Conservation (phyloP, 148 eudicot genomes). For the Silene latifolia region DNA sequence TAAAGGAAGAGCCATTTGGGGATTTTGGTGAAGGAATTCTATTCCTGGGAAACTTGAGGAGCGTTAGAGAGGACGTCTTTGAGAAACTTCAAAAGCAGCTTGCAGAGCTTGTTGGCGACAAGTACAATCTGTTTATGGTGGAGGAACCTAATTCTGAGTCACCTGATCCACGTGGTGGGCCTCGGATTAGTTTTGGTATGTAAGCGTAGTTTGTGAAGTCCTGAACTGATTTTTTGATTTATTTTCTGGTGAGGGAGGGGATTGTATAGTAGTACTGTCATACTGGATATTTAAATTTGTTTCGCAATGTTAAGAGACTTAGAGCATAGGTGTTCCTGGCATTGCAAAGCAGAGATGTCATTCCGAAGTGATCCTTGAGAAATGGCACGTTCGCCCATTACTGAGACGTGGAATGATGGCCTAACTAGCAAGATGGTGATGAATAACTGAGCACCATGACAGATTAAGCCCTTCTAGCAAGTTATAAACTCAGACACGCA, state of each 20-base stretch:
- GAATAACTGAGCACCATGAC: not conserved
- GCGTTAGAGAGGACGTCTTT: constrained; percentile 80
- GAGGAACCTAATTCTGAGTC: constrained; percentile 97
- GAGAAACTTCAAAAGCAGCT: constrained; percentile 84
- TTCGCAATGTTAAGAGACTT: not conserved
- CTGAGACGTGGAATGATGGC: no score
- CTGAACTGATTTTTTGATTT: not conserved
- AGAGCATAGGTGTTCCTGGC: not conserved
- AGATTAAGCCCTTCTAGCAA: no score
- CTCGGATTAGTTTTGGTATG: constrained; percentile 98
- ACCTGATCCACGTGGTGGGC: constrained; percentile 97
- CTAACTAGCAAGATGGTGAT: not conserved
- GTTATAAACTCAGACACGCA: no score
- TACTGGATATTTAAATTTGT: not conserved
- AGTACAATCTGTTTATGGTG: constrained; percentile 93
- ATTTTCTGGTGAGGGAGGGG: not conserved
- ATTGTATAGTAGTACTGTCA: not conserved
- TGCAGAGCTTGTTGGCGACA: constrained; percentile 74
- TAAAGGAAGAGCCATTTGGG: constrained; percentile 96
- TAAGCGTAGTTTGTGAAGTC: not conserved
- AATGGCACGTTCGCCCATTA: not conserved
- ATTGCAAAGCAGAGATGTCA: not conserved
- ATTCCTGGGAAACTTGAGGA: constrained; percentile 94
- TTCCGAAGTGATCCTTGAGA: no score
- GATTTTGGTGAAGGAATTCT: constrained; percentile 95